phyloP scores from a whole-genome alignment of 164 flowering plant species.

The Aristolochia fimbriata region DNA sequence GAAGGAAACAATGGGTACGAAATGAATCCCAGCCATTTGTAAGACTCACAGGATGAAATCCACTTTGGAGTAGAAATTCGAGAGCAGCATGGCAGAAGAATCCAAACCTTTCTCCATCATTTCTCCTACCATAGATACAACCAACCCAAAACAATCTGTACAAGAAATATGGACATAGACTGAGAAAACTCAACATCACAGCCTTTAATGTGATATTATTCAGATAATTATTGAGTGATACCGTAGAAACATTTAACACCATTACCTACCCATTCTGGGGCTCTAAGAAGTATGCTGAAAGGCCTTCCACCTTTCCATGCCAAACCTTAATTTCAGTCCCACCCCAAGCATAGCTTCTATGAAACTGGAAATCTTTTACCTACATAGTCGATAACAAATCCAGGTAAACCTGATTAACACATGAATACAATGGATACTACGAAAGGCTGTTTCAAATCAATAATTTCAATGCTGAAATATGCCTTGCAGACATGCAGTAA shows the following conservation, averaged over 20 bases:
- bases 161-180: conserved; percentile 1
- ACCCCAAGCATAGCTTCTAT: conserved; percentile 59
- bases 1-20: no score
- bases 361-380: conserved; percentile 68
- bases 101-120: conserved; percentile 85
- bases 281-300: conserved; percentile 86
- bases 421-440: no score
- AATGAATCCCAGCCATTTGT: no score
- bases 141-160: conserved; percentile 65
- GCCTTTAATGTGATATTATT: no score
- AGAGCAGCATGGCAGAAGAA: conserved; percentile 97
- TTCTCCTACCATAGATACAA: conserved; percentile 73
- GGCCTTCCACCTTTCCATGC: conserved; percentile 88
- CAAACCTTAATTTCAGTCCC: conserved; percentile 94
- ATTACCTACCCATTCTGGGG: conserved; percentile 82
- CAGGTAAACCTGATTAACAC: no score
- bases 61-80: conserved; percentile 83
- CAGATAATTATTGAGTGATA: no score
- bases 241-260: no score
- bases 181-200: no score
- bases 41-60: conserved; percentile 75
- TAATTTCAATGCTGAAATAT: no score
- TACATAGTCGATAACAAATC: conserved; percentile 8
- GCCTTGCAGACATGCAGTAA: no score
- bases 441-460: no score